Evolutionary conservation across 106 monocot genomes (phyloP).

Genomic region (Hemerocallis citrina): DNA sequence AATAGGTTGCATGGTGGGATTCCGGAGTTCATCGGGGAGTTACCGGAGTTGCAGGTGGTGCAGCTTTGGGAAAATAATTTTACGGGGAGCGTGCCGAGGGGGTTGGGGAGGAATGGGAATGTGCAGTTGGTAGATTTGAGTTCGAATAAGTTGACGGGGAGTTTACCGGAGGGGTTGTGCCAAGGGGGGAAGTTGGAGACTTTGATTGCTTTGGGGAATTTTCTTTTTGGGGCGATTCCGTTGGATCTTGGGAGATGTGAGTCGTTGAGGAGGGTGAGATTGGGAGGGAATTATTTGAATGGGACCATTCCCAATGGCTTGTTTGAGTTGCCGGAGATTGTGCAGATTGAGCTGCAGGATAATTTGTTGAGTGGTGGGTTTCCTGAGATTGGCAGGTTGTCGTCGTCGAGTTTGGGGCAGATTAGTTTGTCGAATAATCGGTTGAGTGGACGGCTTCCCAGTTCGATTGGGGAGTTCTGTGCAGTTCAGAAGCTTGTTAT

Average conservation of each 20-base stretch:
- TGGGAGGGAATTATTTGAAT: conserved; percentile 51
- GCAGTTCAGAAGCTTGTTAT: conserved; percentile 78
- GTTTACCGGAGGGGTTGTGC: conserved; percentile 39
- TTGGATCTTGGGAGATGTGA: conserved; percentile 33
- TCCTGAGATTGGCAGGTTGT: conserved; percentile 24
- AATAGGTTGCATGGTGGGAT: conserved; percentile 45
- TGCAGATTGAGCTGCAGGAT: conserved; percentile 44
- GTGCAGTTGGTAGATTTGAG: conserved; percentile 39
- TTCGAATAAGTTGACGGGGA: conserved; percentile 40
- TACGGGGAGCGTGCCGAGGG: conserved; percentile 27
- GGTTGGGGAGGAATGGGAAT: conserved; percentile 21
- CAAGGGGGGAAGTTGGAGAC: conserved; percentile 35
- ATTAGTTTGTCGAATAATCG: conserved; percentile 44
- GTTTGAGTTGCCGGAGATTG: conserved; percentile 31
- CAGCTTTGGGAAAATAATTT: conserved; percentile 69
- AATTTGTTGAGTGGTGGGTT: conserved; percentile 41
- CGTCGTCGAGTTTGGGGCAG: conserved; percentile 28
- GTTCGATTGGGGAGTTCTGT: conserved; percentile 54
- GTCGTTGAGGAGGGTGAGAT: conserved; percentile 15
- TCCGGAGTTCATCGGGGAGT: conserved; percentile 40
- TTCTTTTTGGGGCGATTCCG: conserved; percentile 50
- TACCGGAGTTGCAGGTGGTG: conserved; percentile 44
- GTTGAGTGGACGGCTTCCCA: conserved; percentile 28
- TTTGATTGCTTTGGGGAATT: conserved; percentile 54
- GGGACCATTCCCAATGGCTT: conserved; percentile 41